phyloP scores from a whole-genome alignment of 208 protist species.

The Acanthamoeba royreba region DNA sequence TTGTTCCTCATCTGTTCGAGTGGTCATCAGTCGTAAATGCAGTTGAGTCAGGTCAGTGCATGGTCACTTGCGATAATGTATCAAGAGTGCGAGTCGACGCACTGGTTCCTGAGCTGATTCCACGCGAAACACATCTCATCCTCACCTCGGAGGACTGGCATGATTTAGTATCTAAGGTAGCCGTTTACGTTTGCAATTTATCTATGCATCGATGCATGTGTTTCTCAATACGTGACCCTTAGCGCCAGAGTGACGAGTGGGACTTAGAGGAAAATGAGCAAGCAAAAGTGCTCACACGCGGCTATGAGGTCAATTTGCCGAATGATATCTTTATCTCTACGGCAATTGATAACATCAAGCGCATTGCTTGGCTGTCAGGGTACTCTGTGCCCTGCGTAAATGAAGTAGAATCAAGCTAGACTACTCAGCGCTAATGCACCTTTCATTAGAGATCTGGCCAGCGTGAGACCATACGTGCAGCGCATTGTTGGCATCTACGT shows the following conservation, averaged over 20 bases:
- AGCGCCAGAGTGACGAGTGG: neutral
- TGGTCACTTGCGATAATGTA: neutral
- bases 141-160: neutral
- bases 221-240: neutral
- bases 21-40: neutral
- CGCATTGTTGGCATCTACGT: neutral
- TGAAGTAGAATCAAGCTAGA: neutral
- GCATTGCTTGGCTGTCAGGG: neutral
- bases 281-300: neutral
- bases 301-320: neutral
- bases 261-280: too few species aligned
- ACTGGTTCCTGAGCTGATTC: neutral
- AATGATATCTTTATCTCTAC: neutral
- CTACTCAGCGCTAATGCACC: neutral
- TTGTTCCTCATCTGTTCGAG: neutral
- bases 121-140: neutral
- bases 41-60: neutral
- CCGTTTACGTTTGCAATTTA: neutral
- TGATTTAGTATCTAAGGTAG: neutral
- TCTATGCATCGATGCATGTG: neutral
- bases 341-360: neutral
- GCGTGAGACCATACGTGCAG: neutral
- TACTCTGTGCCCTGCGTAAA: neutral
- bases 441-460: neutral
- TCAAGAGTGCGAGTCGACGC: neutral